phyloP scores from a whole-genome alignment of 305 asterid species.

The Ilex paraguariensis region DNA sequence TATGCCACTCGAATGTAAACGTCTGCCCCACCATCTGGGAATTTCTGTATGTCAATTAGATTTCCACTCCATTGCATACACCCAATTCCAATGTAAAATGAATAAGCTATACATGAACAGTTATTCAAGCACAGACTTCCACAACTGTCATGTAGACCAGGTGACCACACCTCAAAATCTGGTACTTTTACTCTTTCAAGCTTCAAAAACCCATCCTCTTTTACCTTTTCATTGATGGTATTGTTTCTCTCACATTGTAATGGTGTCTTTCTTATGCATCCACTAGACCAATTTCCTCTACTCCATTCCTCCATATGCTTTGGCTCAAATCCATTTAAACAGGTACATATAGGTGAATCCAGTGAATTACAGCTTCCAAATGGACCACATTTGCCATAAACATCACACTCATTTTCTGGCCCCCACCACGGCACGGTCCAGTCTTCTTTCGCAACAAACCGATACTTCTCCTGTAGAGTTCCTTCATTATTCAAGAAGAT shows the following conservation, averaged over 20 bases:
- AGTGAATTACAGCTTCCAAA: background rate
- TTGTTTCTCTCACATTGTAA: conserved; percentile 31
- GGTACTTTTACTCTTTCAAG: background rate
- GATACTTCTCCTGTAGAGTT: background rate
- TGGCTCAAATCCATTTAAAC: conserved; percentile 40
- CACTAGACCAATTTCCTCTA: conserved; percentile 40
- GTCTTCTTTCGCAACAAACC: conserved; percentile 18
- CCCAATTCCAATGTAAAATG: no score
- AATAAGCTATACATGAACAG: conserved; percentile 1
- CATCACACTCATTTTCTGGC: conserved; percentile 33
- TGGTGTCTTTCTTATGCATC: conserved; percentile 33
- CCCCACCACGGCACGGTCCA: conserved; percentile 33
- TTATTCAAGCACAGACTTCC: background rate
- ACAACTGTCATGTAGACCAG: background rate
- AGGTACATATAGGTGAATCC: conserved; percentile 27
- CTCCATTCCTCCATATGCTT: conserved; percentile 31
- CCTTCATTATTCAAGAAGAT: background rate
- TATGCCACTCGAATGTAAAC: no score
- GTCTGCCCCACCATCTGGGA: no score
- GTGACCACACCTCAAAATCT: background rate
- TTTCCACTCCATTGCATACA: no score
- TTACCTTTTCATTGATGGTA: background rate
- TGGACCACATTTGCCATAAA: conserved; percentile 36
- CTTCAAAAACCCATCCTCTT: background rate
- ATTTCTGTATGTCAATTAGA: no score